Percentiles rank a stretch among this genome's conserved stretches.
phyloP scores from a whole-genome alignment of 768 basidiomycete genomes.

The Tulasnella sp. region DNA sequence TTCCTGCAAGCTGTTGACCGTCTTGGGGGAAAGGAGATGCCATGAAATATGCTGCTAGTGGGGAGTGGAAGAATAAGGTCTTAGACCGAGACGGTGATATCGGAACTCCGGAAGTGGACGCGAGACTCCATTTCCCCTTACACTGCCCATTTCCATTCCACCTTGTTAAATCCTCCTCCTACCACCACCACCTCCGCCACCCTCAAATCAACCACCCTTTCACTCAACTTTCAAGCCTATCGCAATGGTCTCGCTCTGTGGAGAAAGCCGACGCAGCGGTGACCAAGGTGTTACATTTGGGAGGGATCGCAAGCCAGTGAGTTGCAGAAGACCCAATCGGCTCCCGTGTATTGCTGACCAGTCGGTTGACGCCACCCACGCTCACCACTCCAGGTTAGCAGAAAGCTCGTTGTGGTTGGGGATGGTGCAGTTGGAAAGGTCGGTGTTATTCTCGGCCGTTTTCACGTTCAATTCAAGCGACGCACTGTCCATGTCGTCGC shows the following conservation, averaged over 20 bases:
- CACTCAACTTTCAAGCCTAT: background rate
- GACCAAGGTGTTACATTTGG: background rate
- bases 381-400: constrained; percentile 43
- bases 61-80: background rate
- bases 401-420: constrained; percentile 85
- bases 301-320: constrained; percentile 16
- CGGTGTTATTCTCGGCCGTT: constrained; percentile 6
- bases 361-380: background rate
- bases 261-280: background rate
- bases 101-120: constrained; percentile 5
- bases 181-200: background rate
- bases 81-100: constrained; percentile 8
- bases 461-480: constrained; percentile 41
- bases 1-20: background rate
- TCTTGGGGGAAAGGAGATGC: constrained; percentile 18
- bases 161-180: background rate
- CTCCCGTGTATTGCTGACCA: background rate
- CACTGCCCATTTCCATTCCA: background rate
- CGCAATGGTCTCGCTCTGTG: background rate
- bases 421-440: constrained; percentile 85
- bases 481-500: constrained; percentile 19
- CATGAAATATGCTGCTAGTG: background rate
- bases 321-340: background rate
- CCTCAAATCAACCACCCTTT: background rate
- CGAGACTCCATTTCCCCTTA: constrained; percentile 1